A percentile compares a stretch with the other conserved stretches of the same genome.
phyloP scores from a whole-genome alignment of 2,329 filamentous ascomycete genomes.

The Sporothrix pseudoabietina region DNA sequence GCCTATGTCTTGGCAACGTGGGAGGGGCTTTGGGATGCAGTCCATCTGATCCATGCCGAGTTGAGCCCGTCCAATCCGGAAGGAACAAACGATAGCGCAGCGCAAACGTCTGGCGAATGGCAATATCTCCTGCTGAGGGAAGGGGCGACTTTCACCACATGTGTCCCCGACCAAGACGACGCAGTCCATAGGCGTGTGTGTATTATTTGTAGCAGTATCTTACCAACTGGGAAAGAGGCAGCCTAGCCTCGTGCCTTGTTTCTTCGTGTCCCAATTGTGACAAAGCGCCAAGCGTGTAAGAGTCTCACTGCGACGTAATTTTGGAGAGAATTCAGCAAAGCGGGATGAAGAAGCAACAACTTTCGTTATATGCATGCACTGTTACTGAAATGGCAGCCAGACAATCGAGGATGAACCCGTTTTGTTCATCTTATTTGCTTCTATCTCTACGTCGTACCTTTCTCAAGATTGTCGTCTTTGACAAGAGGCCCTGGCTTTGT shows the following conservation, averaged over 20 bases:
- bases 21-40: background rate
- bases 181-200: no score
- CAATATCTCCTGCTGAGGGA: background rate
- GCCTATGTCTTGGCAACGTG: conserved; percentile 8
- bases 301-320: background rate
- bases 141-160: conserved; percentile 13
- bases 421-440: background rate
- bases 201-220: no score
- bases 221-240: conserved; percentile 24
- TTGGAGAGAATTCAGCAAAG: background rate
- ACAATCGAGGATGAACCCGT: background rate
- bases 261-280: background rate
- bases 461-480: background rate
- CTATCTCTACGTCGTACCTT: background rate
- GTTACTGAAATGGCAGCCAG: no score
- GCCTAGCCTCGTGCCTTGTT: conserved; percentile 27
- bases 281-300: background rate
- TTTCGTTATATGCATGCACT: background rate
- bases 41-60: background rate
- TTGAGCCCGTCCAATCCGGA: conserved; percentile 7
- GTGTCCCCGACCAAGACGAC: no score
- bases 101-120: background rate
- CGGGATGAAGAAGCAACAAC: background rate
- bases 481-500: no score
- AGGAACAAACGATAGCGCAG: background rate